Percentiles rank a stretch among this genome's conserved stretches.
Evolutionary conservation across 192 early-diverging fungal species (phyloP).

Genomic region (Coemansia sp.): DNA sequence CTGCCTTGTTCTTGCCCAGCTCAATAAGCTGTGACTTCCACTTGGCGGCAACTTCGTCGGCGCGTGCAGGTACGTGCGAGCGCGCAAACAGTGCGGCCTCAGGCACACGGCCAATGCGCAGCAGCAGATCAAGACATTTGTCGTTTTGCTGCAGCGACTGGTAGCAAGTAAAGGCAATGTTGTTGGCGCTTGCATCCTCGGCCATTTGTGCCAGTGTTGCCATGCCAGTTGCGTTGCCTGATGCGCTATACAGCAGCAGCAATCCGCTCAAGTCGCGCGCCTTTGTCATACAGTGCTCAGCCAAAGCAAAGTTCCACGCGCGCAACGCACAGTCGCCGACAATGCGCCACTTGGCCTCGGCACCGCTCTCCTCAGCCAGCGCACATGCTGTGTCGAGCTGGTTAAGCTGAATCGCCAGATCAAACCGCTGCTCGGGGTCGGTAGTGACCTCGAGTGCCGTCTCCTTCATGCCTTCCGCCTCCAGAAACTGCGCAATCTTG

Average conservation of each 20-base stretch:
- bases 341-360: slow-evolving; percentile 90
- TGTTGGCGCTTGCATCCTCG: slow-evolving; percentile 75
- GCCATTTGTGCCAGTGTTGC: slow-evolving; percentile 64
- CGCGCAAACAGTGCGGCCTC: slow-evolving; percentile 95
- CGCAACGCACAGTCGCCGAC: slow-evolving; percentile 87
- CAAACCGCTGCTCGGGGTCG: slow-evolving; percentile 94
- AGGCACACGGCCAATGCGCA: slow-evolving; percentile 83
- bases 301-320: slow-evolving; percentile 88
- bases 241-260: slow-evolving; percentile 86
- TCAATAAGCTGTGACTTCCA: slow-evolving; percentile 79
- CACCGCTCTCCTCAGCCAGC: slow-evolving; percentile 82
- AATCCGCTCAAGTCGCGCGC: slow-evolving; percentile 91
- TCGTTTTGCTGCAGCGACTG: slow-evolving; percentile 72
- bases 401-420: slow-evolving; percentile 85
- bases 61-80: slow-evolving; percentile 79
- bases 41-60: slow-evolving; percentile 65
- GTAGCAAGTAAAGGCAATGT: slow-evolving; percentile 88
- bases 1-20: slow-evolving; percentile 73
- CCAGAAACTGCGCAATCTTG: slow-evolving; percentile 92
- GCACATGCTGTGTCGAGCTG: slow-evolving; percentile 79
- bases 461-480: slow-evolving; percentile 88
- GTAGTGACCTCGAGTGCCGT: slow-evolving; percentile 92
- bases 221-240: slow-evolving; percentile 80
- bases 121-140: slow-evolving; percentile 83
- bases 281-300: slow-evolving; percentile 84